Percentiles rank a stretch among this genome's conserved stretches.
Conservation (phyloP, 1,139 yeast genomes). For the Pichia sp. region DNA sequence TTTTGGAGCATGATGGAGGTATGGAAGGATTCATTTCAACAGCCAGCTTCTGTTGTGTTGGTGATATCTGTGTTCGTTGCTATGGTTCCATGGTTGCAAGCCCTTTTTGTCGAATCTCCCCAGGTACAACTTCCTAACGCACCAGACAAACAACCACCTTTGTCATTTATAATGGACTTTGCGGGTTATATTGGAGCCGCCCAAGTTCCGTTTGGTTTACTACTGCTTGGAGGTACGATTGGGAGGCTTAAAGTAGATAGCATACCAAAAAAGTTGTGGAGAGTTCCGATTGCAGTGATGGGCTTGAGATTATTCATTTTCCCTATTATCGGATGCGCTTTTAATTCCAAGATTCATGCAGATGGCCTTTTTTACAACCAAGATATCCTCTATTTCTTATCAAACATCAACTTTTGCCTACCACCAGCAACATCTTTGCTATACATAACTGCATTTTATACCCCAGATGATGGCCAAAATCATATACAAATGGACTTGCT, state of each 20-base stretch:
- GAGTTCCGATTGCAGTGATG: slow-evolving; percentile 40
- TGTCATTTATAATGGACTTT: slow-evolving; percentile 77
- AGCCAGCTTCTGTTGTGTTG: slow-evolving; percentile 36
- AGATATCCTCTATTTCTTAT: slow-evolving; percentile 55
- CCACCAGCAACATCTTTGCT: slow-evolving; percentile 86
- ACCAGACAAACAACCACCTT: slow-evolving; percentile 78
- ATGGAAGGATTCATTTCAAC: slow-evolving; percentile 11
- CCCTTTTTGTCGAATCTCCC: slow-evolving; percentile 53
- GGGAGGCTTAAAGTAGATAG: slow-evolving; percentile 57
- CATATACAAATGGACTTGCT: slow-evolving; percentile 79
- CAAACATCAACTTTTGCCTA: slow-evolving; percentile 68
- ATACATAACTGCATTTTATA: slow-evolving; percentile 77
- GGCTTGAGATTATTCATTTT: slow-evolving; percentile 42
- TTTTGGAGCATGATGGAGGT: slow-evolving; percentile 52
- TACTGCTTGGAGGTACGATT: slow-evolving; percentile 79
- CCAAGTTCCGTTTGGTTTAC: slow-evolving; percentile 79
- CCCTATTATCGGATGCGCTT: slow-evolving; percentile 57
- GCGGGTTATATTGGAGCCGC: slow-evolving; percentile 78
- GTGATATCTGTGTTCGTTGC: slow-evolving; percentile 33
- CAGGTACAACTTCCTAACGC: slow-evolving; percentile 48
- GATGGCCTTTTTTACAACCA: slow-evolving; percentile 52
- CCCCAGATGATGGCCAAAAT: slow-evolving; percentile 53
- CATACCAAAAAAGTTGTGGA: slow-evolving; percentile 69
- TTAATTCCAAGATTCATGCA: slow-evolving; percentile 41
- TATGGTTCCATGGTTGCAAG: slow-evolving; percentile 83